Evolutionary conservation across 768 basidiomycete genomes (phyloP).

Genomic region (Clitopilus passeckerianus): DNA sequence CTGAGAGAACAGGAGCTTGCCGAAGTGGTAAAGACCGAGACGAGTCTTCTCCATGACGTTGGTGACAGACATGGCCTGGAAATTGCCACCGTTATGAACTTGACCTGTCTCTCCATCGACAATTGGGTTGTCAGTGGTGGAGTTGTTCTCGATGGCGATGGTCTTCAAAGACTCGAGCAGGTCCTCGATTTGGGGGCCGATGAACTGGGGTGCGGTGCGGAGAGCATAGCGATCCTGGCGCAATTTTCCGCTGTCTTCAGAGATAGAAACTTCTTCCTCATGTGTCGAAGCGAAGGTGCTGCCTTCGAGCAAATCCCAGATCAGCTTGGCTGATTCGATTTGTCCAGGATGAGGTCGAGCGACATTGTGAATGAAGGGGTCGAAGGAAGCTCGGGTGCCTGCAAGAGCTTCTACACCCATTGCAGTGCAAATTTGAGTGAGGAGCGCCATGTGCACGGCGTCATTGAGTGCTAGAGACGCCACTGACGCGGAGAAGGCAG

Average conservation of each 20-base stretch:
- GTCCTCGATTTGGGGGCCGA: slow-evolving; percentile 84
- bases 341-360: slow-evolving; percentile 85
- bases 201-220: slow-evolving; percentile 76
- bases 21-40: slow-evolving; percentile 62
- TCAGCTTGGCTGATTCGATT: slow-evolving; percentile 67
- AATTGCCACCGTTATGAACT: slow-evolving; percentile 83
- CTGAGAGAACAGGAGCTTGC: slow-evolving; percentile 66
- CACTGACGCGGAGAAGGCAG: slow-evolving; percentile 80
- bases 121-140: slow-evolving; percentile 87
- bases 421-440: slow-evolving; percentile 73
- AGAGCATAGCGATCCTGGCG: slow-evolving; percentile 79
- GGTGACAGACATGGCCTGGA: slow-evolving; percentile 84
- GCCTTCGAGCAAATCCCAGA: slow-evolving; percentile 64
- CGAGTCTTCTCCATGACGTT: slow-evolving; percentile 89
- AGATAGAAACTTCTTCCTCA: slow-evolving; percentile 71
- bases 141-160: slow-evolving; percentile 75
- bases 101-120: slow-evolving; percentile 61
- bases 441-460: slow-evolving; percentile 59
- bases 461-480: slow-evolving; percentile 71
- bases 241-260: slow-evolving; percentile 67
- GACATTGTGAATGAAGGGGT: slow-evolving; percentile 71
- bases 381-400: slow-evolving; percentile 68
- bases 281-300: slow-evolving; percentile 60
- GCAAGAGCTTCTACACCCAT: slow-evolving; percentile 81
- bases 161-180: slow-evolving; percentile 59